Conservation (phyloP, 164 flowering plant genomes). For the Euptelea pleiosperma region DNA sequence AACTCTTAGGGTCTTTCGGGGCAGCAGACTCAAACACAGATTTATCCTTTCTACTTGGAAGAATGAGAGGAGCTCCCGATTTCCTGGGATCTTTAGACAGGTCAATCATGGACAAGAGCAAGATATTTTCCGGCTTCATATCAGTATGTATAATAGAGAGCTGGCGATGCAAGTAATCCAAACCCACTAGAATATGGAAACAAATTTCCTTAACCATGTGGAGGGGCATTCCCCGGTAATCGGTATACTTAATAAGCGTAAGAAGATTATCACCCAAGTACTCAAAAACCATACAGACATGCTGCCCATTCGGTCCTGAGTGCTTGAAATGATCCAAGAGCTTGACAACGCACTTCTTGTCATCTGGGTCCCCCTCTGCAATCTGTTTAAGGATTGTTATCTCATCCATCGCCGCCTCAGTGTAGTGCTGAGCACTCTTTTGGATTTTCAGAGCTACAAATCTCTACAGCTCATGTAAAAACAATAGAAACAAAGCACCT, state of each 20-base stretch:
- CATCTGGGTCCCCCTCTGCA: constrained; percentile 81
- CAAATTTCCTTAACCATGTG: constrained; percentile 81
- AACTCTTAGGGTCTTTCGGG: constrained; percentile 40
- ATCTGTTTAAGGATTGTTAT: constrained; percentile 75
- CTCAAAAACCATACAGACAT: constrained; percentile 96
- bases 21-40: constrained; percentile 32
- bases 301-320: constrained; percentile 95
- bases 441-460: constrained; percentile 75
- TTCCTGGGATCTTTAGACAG: constrained; percentile 72
- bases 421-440: constrained; percentile 76
- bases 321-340: constrained; percentile 93
- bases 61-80: constrained; percentile 66
- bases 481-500: not conserved
- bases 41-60: constrained; percentile 49
- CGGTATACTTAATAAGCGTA: constrained; percentile 73
- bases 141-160: constrained; percentile 93
- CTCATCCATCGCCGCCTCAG: constrained; percentile 82
- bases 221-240: constrained; percentile 72
- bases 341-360: constrained; percentile 80
- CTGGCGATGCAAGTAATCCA: constrained; percentile 83
- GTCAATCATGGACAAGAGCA: constrained; percentile 74
- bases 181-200: constrained; percentile 65
- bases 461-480: constrained; percentile 28
- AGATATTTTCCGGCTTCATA: constrained; percentile 87
- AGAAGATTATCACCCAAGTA: constrained; percentile 91